Conservation (phyloP, 2,329 filamentous ascomycete genomes). For the Scedosporium boydii region DNA sequence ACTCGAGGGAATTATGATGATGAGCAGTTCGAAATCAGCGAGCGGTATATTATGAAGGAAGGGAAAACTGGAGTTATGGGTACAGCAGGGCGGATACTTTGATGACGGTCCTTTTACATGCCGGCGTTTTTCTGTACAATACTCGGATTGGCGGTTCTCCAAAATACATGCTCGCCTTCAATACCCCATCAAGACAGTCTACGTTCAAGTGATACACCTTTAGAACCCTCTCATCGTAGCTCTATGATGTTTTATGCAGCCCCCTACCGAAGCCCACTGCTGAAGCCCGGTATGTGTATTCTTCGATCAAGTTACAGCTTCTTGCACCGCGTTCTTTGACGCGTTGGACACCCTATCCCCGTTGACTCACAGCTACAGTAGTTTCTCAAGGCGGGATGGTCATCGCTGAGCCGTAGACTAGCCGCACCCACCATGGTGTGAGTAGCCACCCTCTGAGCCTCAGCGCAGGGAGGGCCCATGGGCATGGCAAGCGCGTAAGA, state of each 20-base stretch:
- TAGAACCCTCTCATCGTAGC: neutral
- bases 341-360: constrained; percentile 56
- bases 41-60: no score
- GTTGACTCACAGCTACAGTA: no score
- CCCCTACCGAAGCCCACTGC: neutral
- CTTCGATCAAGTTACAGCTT: constrained; percentile 57
- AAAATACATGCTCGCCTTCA: neutral
- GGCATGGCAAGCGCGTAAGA: constrained; percentile 55
- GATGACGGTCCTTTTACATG: neutral
- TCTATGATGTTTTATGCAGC: no score
- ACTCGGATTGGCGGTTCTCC: neutral
- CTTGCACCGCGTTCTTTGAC: constrained; percentile 63
- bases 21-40: no score
- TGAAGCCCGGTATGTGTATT: neutral
- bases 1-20: neutral
- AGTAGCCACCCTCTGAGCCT: constrained; percentile 68
- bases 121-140: neutral
- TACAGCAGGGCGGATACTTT: no score
- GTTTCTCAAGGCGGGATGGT: constrained; percentile 62
- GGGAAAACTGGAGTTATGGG: no score
- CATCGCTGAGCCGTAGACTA: constrained; percentile 59
- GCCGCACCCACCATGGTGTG: constrained; percentile 69
- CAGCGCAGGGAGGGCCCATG: constrained; percentile 51
- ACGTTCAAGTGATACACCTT: neutral
- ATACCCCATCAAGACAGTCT: no score